These are phyloP conservation scores for Colletotrichum viniferum DNA, from an alignment of 2,329 filamentous ascomycete species.

Conservation along the genomic window DNA sequence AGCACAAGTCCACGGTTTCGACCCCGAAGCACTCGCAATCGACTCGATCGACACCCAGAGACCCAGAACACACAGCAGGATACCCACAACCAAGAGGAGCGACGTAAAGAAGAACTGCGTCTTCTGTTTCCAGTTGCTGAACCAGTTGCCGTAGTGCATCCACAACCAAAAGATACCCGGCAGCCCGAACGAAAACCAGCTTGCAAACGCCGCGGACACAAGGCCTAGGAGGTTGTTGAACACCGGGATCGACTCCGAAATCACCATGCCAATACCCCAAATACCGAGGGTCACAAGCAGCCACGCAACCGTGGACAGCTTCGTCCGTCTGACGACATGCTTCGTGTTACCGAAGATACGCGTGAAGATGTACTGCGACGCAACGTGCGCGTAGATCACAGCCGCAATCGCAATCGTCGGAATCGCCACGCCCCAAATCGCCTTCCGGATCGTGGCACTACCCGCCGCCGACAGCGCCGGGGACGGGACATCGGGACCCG, in stretches of 20 bases:
- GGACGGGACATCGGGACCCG: conserved; percentile 63
- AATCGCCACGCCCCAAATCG: conserved; percentile 71
- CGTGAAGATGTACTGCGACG: conserved; percentile 68
- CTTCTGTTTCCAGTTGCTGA: conserved; percentile 33
- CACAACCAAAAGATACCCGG: conserved; percentile 53
- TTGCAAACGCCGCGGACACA: conserved; percentile 67
- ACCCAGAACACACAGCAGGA: conserved; percentile 40
- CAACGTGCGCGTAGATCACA: conserved; percentile 72
- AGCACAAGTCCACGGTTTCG: conserved; percentile 39
- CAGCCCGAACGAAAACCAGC: conserved; percentile 67
- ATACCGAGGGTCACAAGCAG: conserved; percentile 55
- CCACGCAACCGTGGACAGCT: conserved; percentile 61
- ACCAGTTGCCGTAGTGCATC: conserved; percentile 47
- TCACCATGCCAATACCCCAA: conserved; percentile 69
- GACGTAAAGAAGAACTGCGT: conserved; percentile 34
- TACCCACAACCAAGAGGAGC: conserved; percentile 34
- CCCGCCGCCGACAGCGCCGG: conserved; percentile 70
- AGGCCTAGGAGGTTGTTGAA: conserved; percentile 70
- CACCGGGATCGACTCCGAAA: conserved; percentile 71
- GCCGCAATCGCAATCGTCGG: conserved; percentile 75
- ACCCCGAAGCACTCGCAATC: conserved; percentile 30
- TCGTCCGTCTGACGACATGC: conserved; percentile 54
- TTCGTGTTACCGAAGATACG: conserved; percentile 65
- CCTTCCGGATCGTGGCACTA: conserved; percentile 56
- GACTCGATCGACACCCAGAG: conserved; percentile 44